Evolutionary conservation across 1,284 basidiomycete genomes (phyloP), one percentile per base, ranked within the genome.

Genomic region (Apiotrichum gamsii): DNA sequence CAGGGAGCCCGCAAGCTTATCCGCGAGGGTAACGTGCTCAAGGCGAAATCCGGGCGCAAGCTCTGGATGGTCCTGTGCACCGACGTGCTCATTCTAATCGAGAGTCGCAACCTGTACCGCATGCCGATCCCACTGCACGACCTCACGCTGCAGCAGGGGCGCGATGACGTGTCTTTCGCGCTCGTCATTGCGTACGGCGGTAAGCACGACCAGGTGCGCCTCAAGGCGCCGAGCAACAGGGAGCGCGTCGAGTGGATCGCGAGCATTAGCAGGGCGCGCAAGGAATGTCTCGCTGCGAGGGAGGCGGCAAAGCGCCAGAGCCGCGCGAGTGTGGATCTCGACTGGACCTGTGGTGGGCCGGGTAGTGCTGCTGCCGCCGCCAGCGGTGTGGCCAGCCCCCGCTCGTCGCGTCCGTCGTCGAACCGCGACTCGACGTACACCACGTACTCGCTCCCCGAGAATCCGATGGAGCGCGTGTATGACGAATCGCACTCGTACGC

Each of bases 41-140:
- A 97, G 67, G 77, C 84, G 10, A 93, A 90, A 74, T 88, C 86
- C 51, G 84, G 87, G 1, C 77, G 87, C 36, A 87, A 82, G 62
- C 70, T 96, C 35, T 78, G 81, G 37, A 80, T 78, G n/a, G 82
- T 87, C 64, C 67, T 90, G 49, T 90, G 87, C 59, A 88, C 78
- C 60, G 87, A 90, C 60, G 83, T 89, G 37, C 64, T 90, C 32
- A 82, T 90, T 2, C 74, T 91, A 36, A 83, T 85, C 13, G 84
- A 90, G 3, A 78, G 78, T 20, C 80, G 78, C 53, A 80, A 80
- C 10, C 66, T 91, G 13, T 91, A 91, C 67, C 80, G 85, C 33
- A 85, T 89, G 81, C 70, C 68, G 25, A 60, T 70, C 10, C 65
- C 69, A 2, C 60, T 73, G n/a, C 64, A 69, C 49, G 69, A 70